Evolutionary conservation across 352 stramenopile genomes (phyloP).

Genomic region (Pythium rishiriense): DNA sequence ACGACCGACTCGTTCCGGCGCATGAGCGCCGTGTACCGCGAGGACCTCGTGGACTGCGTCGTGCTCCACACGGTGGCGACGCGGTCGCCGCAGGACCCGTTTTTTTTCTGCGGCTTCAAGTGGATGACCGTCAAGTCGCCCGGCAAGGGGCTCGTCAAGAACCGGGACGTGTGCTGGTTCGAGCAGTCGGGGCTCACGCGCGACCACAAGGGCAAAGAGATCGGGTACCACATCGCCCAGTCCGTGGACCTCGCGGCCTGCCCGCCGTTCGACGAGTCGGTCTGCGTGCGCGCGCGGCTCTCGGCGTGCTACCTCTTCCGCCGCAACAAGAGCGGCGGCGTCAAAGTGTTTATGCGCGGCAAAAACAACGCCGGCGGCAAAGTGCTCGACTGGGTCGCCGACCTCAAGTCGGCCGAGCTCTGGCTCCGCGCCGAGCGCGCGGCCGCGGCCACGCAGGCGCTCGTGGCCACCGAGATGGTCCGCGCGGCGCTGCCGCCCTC

Average conservation of each 20-base stretch:
- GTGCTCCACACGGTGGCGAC: constrained; percentile 63
- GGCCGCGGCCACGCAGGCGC: constrained; percentile 46
- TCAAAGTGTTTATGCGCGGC: constrained; percentile 78
- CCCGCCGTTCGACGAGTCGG: constrained; percentile 45
- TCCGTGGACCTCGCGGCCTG: constrained; percentile 73
- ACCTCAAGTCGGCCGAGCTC: constrained; percentile 72
- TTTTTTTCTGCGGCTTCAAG: constrained; percentile 81
- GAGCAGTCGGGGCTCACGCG: constrained; percentile 67
- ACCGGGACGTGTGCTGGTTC: constrained; percentile 80
- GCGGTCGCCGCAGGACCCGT: constrained; percentile 48
- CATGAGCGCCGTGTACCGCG: constrained; percentile 71
- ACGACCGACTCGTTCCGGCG: constrained; percentile 66
- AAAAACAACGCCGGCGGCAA: constrained; percentile 71
- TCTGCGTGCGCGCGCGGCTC: constrained; percentile 70
- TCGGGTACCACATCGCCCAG: constrained; percentile 77
- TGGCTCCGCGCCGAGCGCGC: constrained; percentile 69
- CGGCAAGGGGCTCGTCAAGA: constrained; percentile 73
- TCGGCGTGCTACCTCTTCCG: constrained; percentile 78
- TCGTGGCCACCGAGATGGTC: constrained; percentile 60
- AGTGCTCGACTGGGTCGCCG: constrained; percentile 68
- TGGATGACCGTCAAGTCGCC: constrained; percentile 78
- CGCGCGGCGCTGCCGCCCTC: constrained; percentile 33
- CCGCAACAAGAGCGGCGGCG: constrained; percentile 69
- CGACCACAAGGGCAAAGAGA: constrained; percentile 76
- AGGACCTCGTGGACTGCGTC: constrained; percentile 77